Base-by-base conservation (phyloP, 306 rosid species). In the Rosa chinensis region DNA sequence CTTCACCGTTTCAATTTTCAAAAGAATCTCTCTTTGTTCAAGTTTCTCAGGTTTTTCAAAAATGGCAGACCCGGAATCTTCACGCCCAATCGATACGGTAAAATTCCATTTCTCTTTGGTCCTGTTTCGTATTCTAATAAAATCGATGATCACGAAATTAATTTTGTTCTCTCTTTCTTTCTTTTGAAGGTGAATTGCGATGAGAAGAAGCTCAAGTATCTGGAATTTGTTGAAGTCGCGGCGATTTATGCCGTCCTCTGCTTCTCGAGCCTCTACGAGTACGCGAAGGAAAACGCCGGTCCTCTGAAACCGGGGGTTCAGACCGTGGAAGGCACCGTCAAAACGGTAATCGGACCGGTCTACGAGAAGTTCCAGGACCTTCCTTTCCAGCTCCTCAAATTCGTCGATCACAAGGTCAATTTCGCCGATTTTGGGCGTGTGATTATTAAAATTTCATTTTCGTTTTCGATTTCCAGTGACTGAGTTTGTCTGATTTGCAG, bases 271-370 rank as follows among this genome's bases (percentile, higher is more conserved):
- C 25, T 88, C 43, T 88, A 88, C 72, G 84, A 82, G 49, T 82
- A 45, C 80, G 88, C 92, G 18, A 88, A 86, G 76, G 90, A 82
- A 16, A 86, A 84, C 80, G 78, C 92, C 72, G 90, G 88, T 73
- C 87, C 90, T 8, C 77, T 88, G 8, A 88, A 76, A 59, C 76
- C 74, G 53, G 88, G 92, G 28, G 88, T 88, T 55, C 75, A 88
- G 59, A 75, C 90, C 9, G 87, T 88, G 6, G 92, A 88, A 72
- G 88, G 39, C 21, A 84, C 88, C 14, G 88, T 86, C 61, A 82
- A 64, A 61, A 80, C 87, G 63, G 90, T 88, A 8, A 72, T 80
- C 40, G 85, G 87, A 71, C 92, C 92, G 52, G 85, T 88, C 76
- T 80, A 80, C 74, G 88, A 88, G 44, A 84, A 80, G 79, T 80